phyloP scores from a whole-genome alignment of 139 green algal genomes.

The Choricystis sp. region DNA sequence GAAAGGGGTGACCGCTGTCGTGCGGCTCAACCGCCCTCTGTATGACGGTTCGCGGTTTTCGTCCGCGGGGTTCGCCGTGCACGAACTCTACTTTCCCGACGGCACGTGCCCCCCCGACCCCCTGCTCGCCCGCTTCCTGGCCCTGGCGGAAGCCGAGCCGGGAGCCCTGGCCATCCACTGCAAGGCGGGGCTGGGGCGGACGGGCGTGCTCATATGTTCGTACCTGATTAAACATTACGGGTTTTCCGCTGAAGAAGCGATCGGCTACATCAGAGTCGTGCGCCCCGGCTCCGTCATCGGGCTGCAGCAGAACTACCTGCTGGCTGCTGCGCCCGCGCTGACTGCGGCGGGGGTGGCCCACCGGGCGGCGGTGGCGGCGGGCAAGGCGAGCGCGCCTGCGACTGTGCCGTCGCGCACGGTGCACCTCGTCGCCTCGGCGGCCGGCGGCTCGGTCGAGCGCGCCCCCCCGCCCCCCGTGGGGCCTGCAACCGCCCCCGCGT shows the following conservation, averaged over 20 bases:
- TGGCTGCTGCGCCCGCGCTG: slow-evolving; percentile 1
- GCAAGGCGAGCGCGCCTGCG: slow-evolving; percentile 4
- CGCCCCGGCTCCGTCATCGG: slow-evolving; percentile 81
- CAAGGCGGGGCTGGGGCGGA: slow-evolving; percentile 89
- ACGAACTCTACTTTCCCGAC: slow-evolving; percentile 92
- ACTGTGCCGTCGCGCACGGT: not conserved
- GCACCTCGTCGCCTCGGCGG: not conserved
- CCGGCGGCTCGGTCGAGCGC: not conserved
- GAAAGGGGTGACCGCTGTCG: slow-evolving; percentile 43
- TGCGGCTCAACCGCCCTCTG: slow-evolving; percentile 81
- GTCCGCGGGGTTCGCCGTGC: slow-evolving; percentile 51
- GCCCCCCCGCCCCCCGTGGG: slow-evolving; percentile 1
- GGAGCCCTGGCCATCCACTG: slow-evolving; percentile 74
- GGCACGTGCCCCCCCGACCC: slow-evolving; percentile 58
- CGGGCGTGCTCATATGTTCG: slow-evolving; percentile 70
- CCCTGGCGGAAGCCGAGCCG: slow-evolving; percentile 46
- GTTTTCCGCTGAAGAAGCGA: slow-evolving; percentile 69
- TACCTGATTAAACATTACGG: slow-evolving; percentile 89
- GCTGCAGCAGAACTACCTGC: slow-evolving; percentile 79
- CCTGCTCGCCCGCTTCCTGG: slow-evolving; percentile 62
- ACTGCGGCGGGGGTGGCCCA: slow-evolving; percentile 26
- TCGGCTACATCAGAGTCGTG: slow-evolving; percentile 83
- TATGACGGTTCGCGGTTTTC: slow-evolving; percentile 70
- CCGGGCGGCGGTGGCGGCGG: slow-evolving; percentile 4
- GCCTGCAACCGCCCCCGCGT: not conserved